Base-by-base conservation (phyloP, 192 early-diverging fungal genomes). In the Entomortierella lignicola region DNA sequence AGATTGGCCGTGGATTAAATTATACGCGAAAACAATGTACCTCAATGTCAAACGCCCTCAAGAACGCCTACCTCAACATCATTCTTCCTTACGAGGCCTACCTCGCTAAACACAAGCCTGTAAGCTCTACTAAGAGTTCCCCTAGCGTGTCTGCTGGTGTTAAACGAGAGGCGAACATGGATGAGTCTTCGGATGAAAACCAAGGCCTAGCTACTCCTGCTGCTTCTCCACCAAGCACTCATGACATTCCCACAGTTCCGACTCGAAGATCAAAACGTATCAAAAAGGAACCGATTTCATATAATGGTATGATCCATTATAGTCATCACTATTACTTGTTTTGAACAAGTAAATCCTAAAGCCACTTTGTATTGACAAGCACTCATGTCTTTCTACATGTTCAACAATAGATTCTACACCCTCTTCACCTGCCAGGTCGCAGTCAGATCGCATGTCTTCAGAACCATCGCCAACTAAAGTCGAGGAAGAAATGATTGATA, bases 1-100 rank as follows among this genome's bases (percentile, higher is more conserved):
- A 91, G 74, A 90, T 96, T 58, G 92, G 91, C 10, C 84, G 91
- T 15, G 87, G 83, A 55, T 82, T 92, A 41, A 89, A 89, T 51
- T 91, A 90, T 52, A 87, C 87, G 57, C 81, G 86, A 65, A 87
- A 87, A 63, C 86, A 84, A 30, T 91, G 90, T 67, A 91, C 90
- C 7, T 89, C 89, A 11, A 88, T 89, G 81, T 90, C 90, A 11
- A 92, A 89, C 44, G 83, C 89, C 21, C 81, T 91, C 30, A 92
- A 91, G 68, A 83, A 84, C 32, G 84, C 85, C 43, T 91, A 90
- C 73, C 75, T 82, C 21, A 87, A 90, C 39, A 85, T 89, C 43
- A 85, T 91, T 42, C 74, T 88, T 66, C 89, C 90, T 17, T 91
- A 89, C 59, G 90, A 90, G 65, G 66, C 80, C 26, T 90, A 91